phyloP scores from a whole-genome alignment of 371 early-diverging fungal species.

The Actinomucor elegans region DNA sequence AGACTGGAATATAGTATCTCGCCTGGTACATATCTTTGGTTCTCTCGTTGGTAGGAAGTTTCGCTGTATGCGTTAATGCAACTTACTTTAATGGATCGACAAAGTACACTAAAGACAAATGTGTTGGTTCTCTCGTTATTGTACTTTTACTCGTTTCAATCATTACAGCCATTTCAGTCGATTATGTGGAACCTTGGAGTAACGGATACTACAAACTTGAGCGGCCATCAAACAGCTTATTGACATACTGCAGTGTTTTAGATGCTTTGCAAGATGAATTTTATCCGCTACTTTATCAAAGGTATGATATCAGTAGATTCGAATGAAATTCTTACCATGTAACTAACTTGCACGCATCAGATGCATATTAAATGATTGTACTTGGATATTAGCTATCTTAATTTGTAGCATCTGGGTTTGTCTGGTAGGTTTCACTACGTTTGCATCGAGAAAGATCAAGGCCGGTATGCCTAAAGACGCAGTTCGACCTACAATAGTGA shows the following conservation, averaged over 20 bases:
- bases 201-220: slow-evolving; percentile 23
- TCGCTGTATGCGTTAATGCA: slow-evolving; percentile 25
- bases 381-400: slow-evolving; percentile 7
- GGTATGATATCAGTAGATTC: slow-evolving; percentile 15
- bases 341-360: no score
- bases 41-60: slow-evolving; percentile 22
- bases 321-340: background rate
- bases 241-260: slow-evolving; percentile 25
- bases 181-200: slow-evolving; percentile 38
- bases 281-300: slow-evolving; percentile 36
- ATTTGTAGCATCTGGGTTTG: slow-evolving; percentile 9
- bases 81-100: slow-evolving; percentile 19
- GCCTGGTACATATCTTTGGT: slow-evolving; percentile 33
- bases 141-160: slow-evolving; percentile 18
- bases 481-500: background rate
- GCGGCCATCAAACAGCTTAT: slow-evolving; percentile 21
- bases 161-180: slow-evolving; percentile 17
- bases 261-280: slow-evolving; percentile 23
- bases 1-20: slow-evolving; percentile 22
- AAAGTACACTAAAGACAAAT: slow-evolving; percentile 25
- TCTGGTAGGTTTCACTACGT: background rate
- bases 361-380: slow-evolving; percentile 17
- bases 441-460: slow-evolving; percentile 1
- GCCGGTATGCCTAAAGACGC: background rate
- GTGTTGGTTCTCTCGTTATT: slow-evolving; percentile 18